A percentile compares a stretch with the other conserved stretches of the same genome.
Evolutionary conservation across 768 basidiomycete genomes (phyloP).

Genomic region (Suillus variegatus): DNA sequence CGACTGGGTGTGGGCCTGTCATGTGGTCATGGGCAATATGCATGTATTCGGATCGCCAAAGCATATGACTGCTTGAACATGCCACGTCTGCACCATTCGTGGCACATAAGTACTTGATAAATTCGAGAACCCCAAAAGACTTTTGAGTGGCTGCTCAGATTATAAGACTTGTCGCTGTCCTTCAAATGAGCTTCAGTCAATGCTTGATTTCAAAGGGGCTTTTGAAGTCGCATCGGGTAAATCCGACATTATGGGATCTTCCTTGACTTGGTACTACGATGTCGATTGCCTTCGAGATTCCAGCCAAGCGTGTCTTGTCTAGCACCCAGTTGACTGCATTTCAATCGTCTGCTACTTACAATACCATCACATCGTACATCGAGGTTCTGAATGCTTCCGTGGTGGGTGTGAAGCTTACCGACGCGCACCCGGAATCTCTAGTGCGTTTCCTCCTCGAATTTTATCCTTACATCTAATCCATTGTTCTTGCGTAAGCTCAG

Average conservation of each 20-base stretch:
- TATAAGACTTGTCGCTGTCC: background rate
- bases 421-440: constrained; percentile 54
- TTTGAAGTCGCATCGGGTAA: background rate
- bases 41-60: no score
- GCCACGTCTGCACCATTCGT: background rate
- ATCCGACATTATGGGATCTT: background rate
- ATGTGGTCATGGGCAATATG: no score
- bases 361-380: constrained; percentile 68
- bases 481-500: constrained; percentile 40
- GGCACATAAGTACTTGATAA: background rate
- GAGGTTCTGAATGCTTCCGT: constrained; percentile 75
- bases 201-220: no score
- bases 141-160: background rate
- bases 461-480: constrained; percentile 8
- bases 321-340: constrained; percentile 82
- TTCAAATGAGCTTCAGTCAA: background rate
- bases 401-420: constrained; percentile 73
- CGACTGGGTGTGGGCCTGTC: no score
- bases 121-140: background rate
- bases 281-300: constrained; percentile 45
- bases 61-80: background rate
- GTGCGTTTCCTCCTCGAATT: constrained; percentile 44
- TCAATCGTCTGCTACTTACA: constrained; percentile 70
- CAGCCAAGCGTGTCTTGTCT: constrained; percentile 74
- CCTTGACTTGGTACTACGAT: constrained; percentile 14